Evolutionary conservation across 2,329 filamentous ascomycete species (phyloP).

Genomic region (Xenosphaeropsis pyriputrescens): DNA sequence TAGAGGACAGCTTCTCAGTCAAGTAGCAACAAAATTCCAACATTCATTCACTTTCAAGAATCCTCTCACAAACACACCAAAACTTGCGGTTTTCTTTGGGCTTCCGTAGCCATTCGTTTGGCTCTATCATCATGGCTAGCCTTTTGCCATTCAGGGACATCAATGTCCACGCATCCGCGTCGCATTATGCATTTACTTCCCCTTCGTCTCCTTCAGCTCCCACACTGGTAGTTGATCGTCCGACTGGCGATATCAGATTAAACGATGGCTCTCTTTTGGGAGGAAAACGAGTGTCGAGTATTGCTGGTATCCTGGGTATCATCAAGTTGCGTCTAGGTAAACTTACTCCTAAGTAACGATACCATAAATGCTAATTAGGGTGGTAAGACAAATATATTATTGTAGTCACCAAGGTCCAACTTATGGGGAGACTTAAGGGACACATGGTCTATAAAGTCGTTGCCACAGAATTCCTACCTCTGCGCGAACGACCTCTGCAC

Average conservation of each 20-base stretch:
- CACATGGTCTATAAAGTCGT: slow-evolving; percentile 93
- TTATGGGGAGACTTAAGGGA: slow-evolving; percentile 81
- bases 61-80: not conserved
- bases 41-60: not conserved
- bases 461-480: slow-evolving; percentile 81
- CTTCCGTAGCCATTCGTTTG: not conserved
- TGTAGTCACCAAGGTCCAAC: slow-evolving; percentile 85
- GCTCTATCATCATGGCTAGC: slow-evolving; percentile 26
- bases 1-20: no score
- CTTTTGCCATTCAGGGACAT: slow-evolving; percentile 80
- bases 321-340: slow-evolving; percentile 85
- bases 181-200: slow-evolving; percentile 92
- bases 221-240: slow-evolving; percentile 78
- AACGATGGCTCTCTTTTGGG: slow-evolving; percentile 64
- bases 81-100: no score
- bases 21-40: not conserved
- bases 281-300: slow-evolving; percentile 78
- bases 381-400: slow-evolving; percentile 81
- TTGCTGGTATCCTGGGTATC: slow-evolving; percentile 87
- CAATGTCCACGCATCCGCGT: slow-evolving; percentile 83
- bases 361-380: not conserved
- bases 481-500: slow-evolving; percentile 81
- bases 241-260: slow-evolving; percentile 78
- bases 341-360: slow-evolving; percentile 7
- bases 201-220: slow-evolving; percentile 84